Conservation (phyloP, 768 basidiomycete genomes). For the Coprinopsis cinerea region DNA sequence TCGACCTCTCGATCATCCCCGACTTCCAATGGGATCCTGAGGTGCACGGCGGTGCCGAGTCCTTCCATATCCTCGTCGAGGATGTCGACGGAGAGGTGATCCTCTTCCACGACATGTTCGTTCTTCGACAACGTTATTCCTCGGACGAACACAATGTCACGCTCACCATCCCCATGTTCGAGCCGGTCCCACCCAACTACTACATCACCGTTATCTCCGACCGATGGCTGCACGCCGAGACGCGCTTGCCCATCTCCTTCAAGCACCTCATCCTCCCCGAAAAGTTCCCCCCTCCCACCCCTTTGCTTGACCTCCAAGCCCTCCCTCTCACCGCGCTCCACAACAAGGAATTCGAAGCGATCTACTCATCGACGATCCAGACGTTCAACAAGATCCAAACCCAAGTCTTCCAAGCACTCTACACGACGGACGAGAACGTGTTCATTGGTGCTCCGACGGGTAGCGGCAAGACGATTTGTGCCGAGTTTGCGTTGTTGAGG, state of each 20-base stretch:
- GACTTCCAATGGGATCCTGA: slow-evolving; percentile 99
- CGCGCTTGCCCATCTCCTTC: slow-evolving; percentile 92
- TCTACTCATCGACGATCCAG: slow-evolving; percentile 76
- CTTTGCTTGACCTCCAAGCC: slow-evolving; percentile 87
- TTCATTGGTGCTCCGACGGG: slow-evolving; percentile 97
- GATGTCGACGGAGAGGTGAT: slow-evolving; percentile 97
- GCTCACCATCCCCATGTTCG: slow-evolving; percentile 92
- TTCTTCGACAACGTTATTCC: slow-evolving; percentile 87
- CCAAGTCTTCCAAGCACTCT: slow-evolving; percentile 97
- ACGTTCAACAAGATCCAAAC: slow-evolving; percentile 99
- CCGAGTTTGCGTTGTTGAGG: slow-evolving; percentile 92
- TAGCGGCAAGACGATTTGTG: slow-evolving; percentile 95
- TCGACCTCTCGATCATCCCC: slow-evolving; percentile 92
- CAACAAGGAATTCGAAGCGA: slow-evolving; percentile 85
- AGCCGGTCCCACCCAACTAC: slow-evolving; percentile 97
- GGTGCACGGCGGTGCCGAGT: slow-evolving; percentile 82
- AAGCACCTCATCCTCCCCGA: slow-evolving; percentile 97
- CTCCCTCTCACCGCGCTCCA: slow-evolving; percentile 88
- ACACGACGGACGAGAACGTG: slow-evolving; percentile 93
- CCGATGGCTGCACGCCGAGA: slow-evolving; percentile 94
- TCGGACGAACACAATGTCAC: slow-evolving; percentile 94
- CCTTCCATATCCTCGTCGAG: slow-evolving; percentile 91
- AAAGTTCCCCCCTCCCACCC: slow-evolving; percentile 90
- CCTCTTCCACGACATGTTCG: slow-evolving; percentile 90
- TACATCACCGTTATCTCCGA: slow-evolving; percentile 95